These are phyloP conservation scores for Pyricularia grisea DNA, from an alignment of 2,329 filamentous ascomycete genomes.

Conservation along the genomic window DNA sequence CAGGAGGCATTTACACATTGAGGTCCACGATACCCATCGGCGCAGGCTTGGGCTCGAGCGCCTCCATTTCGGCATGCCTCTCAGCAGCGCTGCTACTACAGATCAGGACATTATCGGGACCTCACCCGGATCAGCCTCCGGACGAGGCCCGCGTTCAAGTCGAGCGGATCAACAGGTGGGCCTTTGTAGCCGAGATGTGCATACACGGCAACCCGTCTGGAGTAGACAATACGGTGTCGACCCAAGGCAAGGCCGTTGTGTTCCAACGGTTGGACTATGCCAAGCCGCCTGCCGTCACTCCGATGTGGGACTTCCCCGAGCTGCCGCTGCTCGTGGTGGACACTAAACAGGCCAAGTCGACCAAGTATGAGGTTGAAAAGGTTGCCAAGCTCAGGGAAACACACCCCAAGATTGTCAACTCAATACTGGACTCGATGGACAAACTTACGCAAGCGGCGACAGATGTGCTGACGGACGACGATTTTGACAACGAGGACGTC, in stretches of 20 bases:
- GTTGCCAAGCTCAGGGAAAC: slow-evolving; percentile 62
- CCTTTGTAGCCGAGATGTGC: slow-evolving; percentile 93
- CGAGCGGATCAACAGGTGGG: slow-evolving; percentile 95
- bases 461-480: slow-evolving; percentile 44
- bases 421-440: slow-evolving; percentile 80
- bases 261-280: slow-evolving; percentile 74
- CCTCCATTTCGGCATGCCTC: slow-evolving; percentile 86
- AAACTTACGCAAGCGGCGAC: slow-evolving; percentile 50
- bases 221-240: slow-evolving; percentile 92
- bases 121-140: slow-evolving; percentile 81
- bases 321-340: slow-evolving; percentile 84
- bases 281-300: slow-evolving; percentile 65
- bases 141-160: slow-evolving; percentile 85
- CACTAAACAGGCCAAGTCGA: slow-evolving; percentile 81
- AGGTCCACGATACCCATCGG: slow-evolving; percentile 91
- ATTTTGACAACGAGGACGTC: slow-evolving; percentile 54
- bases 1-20: slow-evolving; percentile 79
- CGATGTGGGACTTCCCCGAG: slow-evolving; percentile 83
- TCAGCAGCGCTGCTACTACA: slow-evolving; percentile 78
- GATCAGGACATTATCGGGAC: slow-evolving; percentile 77
- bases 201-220: slow-evolving; percentile 96
- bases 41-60: slow-evolving; percentile 85
- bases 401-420: slow-evolving; percentile 69
- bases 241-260: slow-evolving; percentile 87
- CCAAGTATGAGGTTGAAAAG: slow-evolving; percentile 75